Evolutionary conservation across 2,329 filamentous ascomycete species (phyloP), one percentile per base, ranked within the genome.

Genomic region (Rhinocladiella similis): DNA sequence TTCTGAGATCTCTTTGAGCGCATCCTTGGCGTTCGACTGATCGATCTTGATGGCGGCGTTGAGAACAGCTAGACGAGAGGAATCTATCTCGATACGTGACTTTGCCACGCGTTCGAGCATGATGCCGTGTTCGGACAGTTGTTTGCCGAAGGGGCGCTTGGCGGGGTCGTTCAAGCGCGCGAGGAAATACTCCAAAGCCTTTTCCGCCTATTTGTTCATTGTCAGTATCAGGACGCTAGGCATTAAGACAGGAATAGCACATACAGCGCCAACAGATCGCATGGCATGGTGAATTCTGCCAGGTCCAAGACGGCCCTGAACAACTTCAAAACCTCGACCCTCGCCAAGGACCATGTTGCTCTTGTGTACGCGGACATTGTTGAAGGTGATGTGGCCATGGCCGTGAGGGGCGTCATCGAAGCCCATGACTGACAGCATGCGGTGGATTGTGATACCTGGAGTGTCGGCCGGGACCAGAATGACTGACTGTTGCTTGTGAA

Each of bases 351-450:
- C 89, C 69, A 99, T 87, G 77, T 90, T 94, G 57, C 57, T 61
- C 29, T 80, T 85, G 6, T 93, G 93, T 0, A 99, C 90, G 57
- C 93, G 89, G 61, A 97, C 94, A 70, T 97, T 88, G 57, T 86
- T 81, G 77, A 99, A 97, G 35, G 80, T 83, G 70, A 99, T 85
- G 74, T 99, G 93, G 43, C 91, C 94, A 76, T 99, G 94, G 54
- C 94, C 94, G 73, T 99, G 94, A 2, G 94, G 94, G n/a, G 94
- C 94, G 67, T 99, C 94, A 72, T 97, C 94, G 76, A 91, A 97
- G 56, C 94, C 94, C 74, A 95, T 96, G 63, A 97, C 93, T 49
- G 82, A 88, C 53, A 99, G 80, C 90, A 97, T 96, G 65, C 94
- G 87, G 75, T 96, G 84, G 66, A 97, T 87, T n/a, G 86, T 96